Percentiles rank a stretch among this genome's conserved stretches.
phyloP scores from a whole-genome alignment of 108 stramenopile genomes.

The Discostella pseudostelligera region DNA sequence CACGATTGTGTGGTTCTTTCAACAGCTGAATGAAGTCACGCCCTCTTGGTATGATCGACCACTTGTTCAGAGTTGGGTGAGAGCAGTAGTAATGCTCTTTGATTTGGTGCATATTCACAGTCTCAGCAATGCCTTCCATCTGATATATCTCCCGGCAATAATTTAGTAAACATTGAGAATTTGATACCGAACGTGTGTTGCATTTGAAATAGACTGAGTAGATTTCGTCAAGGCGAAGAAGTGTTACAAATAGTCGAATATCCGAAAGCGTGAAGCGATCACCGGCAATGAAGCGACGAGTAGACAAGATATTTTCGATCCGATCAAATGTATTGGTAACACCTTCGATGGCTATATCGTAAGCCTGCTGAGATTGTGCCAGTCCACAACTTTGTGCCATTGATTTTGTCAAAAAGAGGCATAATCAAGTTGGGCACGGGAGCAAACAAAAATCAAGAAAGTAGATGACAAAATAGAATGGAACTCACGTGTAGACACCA shows the following conservation, averaged over 20 bases:
- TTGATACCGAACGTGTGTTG: constrained; percentile 74
- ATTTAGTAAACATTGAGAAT: constrained; percentile 86
- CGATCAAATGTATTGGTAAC: constrained; percentile 88
- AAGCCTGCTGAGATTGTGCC: constrained; percentile 90
- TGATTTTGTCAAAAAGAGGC: too few relatives aligned
- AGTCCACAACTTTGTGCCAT: constrained; percentile 84
- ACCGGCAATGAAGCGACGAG: constrained; percentile 79
- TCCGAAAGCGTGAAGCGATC: constrained; percentile 92
- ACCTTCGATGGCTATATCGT: constrained; percentile 87
- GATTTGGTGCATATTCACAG: constrained; percentile 93
- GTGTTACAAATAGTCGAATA: constrained; percentile 91
- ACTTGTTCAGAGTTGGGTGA: constrained; percentile 84
- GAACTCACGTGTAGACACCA: constrained; percentile 80
- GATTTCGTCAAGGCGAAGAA: constrained; percentile 93
- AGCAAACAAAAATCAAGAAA: too few relatives aligned
- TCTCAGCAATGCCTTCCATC: constrained; percentile 81
- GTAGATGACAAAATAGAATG: too few relatives aligned
- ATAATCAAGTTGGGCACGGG: too few relatives aligned
- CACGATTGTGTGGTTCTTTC: constrained; percentile 11
- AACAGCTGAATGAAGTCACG: constrained; percentile 63
- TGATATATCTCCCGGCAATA: constrained; percentile 96
- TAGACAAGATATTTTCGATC: constrained; percentile 72
- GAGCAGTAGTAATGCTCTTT: constrained; percentile 94
- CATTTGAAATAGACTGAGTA: constrained; percentile 93
- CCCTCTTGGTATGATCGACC: constrained; percentile 79